Base-by-base conservation (phyloP, 306 rosid genomes). In the Echinosophora koreensis region DNA sequence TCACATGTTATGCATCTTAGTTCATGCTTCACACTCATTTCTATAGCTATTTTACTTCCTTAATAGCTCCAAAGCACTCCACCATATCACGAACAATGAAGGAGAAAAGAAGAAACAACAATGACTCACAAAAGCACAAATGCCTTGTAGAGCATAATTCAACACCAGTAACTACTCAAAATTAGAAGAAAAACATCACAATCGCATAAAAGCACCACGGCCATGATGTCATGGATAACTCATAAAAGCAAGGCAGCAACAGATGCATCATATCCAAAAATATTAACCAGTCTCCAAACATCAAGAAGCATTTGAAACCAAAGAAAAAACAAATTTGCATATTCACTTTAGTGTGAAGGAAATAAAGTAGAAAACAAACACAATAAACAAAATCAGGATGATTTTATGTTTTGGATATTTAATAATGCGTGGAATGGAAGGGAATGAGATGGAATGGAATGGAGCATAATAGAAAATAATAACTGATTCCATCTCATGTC, bases 221-320 rank as follows among this genome's bases (percentile, higher is more conserved):
- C 39, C 4, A 60, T 58, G 38, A 8, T 57, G 15, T 28, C 15
- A 27, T 57, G 4, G 2, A n/a, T 32, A 14, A 60, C 17, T 59
- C 76, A 71, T 4, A 38, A 0, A 10, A 28, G 13, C 38, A 58
- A 37, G 22, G 0, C 16, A 28, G 18, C 14, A 58, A 37, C 22
- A 57, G 32, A 27, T 22, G 55, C 42, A 57, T 41, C 67, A 73
- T 41, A 27, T 73, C 56, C 68, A 27, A 17, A 72, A 22, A 42
- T 18, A 57, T 41, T 6, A 41, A 42, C 15, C 28, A 13, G 16
- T 72, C 15, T 39, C 42, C 42, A 52, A 54, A 1, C 65, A 17
- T 16, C 5, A 50, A 30, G 32, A 8, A 38, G 4, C 39, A 71
- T 12, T 13, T 38, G 3, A 22, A 22, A 57, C 56, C 55, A 46